Percentiles rank a stretch among this genome's conserved stretches.
Evolutionary conservation across 1,139 yeast species (phyloP).

Genomic region (Kluyveromyces sp.): DNA sequence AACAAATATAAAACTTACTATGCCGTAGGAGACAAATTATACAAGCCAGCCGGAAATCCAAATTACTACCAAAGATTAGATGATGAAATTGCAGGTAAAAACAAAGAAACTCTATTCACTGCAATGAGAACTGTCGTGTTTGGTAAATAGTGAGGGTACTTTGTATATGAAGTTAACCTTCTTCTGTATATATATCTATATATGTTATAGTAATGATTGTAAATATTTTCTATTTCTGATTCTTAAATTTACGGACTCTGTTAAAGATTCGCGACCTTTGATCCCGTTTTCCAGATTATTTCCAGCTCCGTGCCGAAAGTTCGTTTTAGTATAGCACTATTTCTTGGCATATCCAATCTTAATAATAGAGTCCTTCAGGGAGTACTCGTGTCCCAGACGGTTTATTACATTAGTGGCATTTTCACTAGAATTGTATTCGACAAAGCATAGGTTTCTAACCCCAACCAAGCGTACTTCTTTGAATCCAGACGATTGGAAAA

Average conservation of each 20-base stretch:
- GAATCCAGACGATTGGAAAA: constrained; percentile 44
- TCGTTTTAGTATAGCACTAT: not conserved
- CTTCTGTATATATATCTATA: constrained; percentile 4
- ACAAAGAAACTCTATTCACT: constrained; percentile 54
- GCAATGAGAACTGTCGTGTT: constrained; percentile 64
- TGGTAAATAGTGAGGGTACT: constrained; percentile 41
- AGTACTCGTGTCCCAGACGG: constrained; percentile 30
- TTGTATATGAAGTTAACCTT: not conserved
- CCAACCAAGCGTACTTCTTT: constrained; percentile 59
- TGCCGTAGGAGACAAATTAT: constrained; percentile 55
- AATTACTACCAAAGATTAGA: constrained; percentile 63
- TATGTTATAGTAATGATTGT: not conserved
- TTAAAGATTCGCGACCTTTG: not conserved
- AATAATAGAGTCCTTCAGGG: constrained; percentile 11
- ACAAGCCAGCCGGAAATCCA: constrained; percentile 78
- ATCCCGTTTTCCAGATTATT: not conserved
- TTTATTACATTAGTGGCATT: constrained; percentile 42
- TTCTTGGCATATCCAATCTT: constrained; percentile 24
- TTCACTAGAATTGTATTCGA: constrained; percentile 59
- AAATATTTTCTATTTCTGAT: too few species aligned
- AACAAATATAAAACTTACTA: constrained; percentile 61
- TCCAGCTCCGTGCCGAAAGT: too few species aligned
- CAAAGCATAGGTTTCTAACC: constrained; percentile 65
- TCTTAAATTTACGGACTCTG: too few species aligned
- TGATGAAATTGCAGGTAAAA: constrained; percentile 66